Conservation (phyloP, 805 yeast species). For the Suhomyces sp. region DNA sequence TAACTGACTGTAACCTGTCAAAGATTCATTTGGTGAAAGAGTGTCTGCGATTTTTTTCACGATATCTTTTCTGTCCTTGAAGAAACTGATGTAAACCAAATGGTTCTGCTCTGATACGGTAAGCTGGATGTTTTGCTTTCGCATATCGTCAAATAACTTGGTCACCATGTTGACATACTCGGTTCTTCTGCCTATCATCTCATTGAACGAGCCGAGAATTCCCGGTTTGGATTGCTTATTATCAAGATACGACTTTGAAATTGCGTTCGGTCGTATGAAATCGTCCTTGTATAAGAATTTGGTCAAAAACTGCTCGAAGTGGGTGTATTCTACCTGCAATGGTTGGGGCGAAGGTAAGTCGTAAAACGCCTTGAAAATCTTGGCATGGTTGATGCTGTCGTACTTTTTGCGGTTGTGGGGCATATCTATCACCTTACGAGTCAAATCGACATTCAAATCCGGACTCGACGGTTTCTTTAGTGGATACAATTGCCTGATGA, state of each 20-base stretch:
- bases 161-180: conserved; percentile 19
- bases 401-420: conserved; percentile 11
- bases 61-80: conserved; percentile 26
- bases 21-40: not conserved
- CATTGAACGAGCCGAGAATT: conserved; percentile 13
- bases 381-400: conserved; percentile 21
- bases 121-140: conserved; percentile 22
- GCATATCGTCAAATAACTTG: conserved; percentile 27
- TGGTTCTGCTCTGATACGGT: conserved; percentile 28
- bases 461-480: conserved; percentile 1
- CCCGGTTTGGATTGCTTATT: conserved; percentile 1
- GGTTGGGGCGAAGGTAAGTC: conserved; percentile 26
- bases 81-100: conserved; percentile 29
- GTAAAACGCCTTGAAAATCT: conserved; percentile 23
- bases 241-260: conserved; percentile 10
- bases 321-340: conserved; percentile 20
- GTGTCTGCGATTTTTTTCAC: conserved; percentile 10
- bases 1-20: conserved; percentile 12
- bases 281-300: conserved; percentile 21
- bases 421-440: conserved; percentile 1
- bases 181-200: conserved; percentile 17
- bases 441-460: not conserved
- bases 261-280: conserved; percentile 25
- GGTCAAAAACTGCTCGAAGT: conserved; percentile 27
- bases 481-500: conserved; percentile 20